phyloP scores from a whole-genome alignment of 331 rosid genomes.

The Saraca asoca region DNA sequence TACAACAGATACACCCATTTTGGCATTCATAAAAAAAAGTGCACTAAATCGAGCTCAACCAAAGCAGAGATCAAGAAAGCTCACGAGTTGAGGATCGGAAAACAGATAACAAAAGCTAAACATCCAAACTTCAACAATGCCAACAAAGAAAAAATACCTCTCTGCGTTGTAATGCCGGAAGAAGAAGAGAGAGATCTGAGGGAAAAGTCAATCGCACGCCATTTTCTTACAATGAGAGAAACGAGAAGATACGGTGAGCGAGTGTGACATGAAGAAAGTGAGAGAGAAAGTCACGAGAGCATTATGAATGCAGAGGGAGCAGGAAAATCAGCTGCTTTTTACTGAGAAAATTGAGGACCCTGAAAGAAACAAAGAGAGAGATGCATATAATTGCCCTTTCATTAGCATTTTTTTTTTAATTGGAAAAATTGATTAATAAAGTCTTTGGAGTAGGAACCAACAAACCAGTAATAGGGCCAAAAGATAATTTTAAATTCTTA shows the following conservation, averaged over 20 bases:
- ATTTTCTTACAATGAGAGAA: constrained; percentile 23
- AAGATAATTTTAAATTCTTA: too few species aligned
- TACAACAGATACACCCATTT: constrained; percentile 12
- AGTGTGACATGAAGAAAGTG: constrained; percentile 1
- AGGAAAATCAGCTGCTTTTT: constrained; percentile 20
- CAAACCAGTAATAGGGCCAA: too few species aligned
- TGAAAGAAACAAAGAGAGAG: too few species aligned
- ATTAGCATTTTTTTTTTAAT: too few species aligned
- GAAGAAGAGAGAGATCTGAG: constrained; percentile 36
- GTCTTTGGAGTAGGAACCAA: too few species aligned
- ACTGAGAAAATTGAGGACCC: background rate
- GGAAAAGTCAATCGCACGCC: constrained; percentile 32
- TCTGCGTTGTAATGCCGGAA: background rate
- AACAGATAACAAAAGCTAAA: background rate
- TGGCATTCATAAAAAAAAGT: constrained; percentile 30
- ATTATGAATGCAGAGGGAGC: constrained; percentile 25
- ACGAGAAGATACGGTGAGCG: background rate
- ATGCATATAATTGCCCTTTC: too few species aligned
- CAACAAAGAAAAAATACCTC: background rate
- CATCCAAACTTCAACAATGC: constrained; percentile 25
- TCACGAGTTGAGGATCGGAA: constrained; percentile 1
- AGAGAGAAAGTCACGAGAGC: constrained; percentile 49
- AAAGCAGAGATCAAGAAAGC: background rate
- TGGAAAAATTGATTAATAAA: too few species aligned
- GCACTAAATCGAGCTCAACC: background rate